Evolutionary conservation across 169 alveolate genomes (phyloP).

Genomic region (Eimeria falciformis): DNA sequence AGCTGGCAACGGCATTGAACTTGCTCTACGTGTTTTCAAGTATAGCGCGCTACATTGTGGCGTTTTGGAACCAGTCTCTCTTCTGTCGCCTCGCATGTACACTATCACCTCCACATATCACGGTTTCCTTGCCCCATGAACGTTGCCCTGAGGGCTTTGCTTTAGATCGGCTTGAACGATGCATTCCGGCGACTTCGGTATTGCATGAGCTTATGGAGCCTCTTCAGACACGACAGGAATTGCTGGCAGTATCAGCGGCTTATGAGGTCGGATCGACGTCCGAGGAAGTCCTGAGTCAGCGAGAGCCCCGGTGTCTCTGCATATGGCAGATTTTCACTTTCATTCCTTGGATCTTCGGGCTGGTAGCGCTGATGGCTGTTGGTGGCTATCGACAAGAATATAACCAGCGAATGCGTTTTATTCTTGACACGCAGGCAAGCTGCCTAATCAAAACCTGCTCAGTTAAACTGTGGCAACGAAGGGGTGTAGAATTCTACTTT

Average conservation of each 20-base stretch:
- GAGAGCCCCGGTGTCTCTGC: conserved; percentile 71
- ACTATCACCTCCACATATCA: conserved; percentile 45
- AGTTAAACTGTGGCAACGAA: background rate
- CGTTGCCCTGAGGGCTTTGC: conserved; percentile 47
- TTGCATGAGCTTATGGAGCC: conserved; percentile 48
- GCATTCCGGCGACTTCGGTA: conserved; percentile 9
- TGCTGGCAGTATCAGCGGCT: conserved; percentile 52
- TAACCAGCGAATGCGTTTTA: conserved; percentile 86
- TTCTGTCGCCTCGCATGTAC: conserved; percentile 67
- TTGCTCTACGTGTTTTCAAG: conserved; percentile 23
- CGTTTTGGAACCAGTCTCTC: conserved; percentile 61
- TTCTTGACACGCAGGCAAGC: conserved; percentile 84
- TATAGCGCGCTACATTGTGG: conserved; percentile 63
- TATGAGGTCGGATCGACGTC: conserved; percentile 41
- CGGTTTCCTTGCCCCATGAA: background rate
- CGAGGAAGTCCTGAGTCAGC: conserved; percentile 45
- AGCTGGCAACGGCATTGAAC: conserved; percentile 51
- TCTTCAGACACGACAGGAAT: conserved; percentile 35
- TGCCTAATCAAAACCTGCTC: too few species aligned
- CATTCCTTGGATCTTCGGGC: conserved; percentile 61
- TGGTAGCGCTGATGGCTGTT: conserved; percentile 65
- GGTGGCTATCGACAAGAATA: conserved; percentile 91
- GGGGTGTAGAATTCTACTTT: background rate
- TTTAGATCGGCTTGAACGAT: conserved; percentile 29
- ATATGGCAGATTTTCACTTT: conserved; percentile 54